phyloP scores from a whole-genome alignment of 1,284 basidiomycete species.

The Anthracocystis setariae region DNA sequence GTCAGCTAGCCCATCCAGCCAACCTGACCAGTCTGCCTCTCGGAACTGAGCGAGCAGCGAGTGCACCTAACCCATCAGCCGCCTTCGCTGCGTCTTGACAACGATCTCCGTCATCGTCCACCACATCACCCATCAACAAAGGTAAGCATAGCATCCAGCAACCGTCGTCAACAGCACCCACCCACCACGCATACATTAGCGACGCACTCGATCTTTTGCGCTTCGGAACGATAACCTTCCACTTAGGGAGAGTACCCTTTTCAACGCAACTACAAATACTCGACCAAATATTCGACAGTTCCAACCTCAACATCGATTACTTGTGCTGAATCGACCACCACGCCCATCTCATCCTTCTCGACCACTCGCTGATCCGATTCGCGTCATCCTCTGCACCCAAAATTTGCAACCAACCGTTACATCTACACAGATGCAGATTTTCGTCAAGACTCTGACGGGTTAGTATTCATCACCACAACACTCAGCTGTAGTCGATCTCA shows the following conservation, averaged over 20 bases:
- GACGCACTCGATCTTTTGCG: constrained; percentile 3
- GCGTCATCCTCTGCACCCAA: constrained; percentile 12
- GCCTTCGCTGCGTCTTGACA: constrained; percentile 29
- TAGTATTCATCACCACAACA: constrained; percentile 38
- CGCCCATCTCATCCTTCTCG: constrained; percentile 2
- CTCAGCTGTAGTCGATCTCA: constrained; percentile 3
- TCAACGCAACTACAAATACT: not conserved
- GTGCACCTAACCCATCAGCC: constrained; percentile 15
- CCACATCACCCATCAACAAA: constrained; percentile 49
- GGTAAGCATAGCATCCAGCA: constrained; percentile 38
- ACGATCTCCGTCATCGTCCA: constrained; percentile 50
- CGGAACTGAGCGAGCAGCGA: not conserved
- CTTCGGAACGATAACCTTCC: constrained; percentile 1
- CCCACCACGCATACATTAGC: constrained; percentile 7
- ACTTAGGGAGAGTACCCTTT: not conserved
- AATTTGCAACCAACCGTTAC: constrained; percentile 10
- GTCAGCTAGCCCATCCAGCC: constrained; percentile 1
- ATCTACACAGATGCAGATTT: constrained; percentile 61
- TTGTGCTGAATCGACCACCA: constrained; percentile 14
- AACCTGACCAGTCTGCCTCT: no score
- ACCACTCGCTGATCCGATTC: constrained; percentile 33
- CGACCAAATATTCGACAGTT: not conserved
- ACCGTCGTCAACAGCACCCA: constrained; percentile 5
- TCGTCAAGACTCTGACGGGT: constrained; percentile 66
- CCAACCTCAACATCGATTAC: not conserved